phyloP scores from a whole-genome alignment of 768 basidiomycete species.

The Serendipita vermifera region DNA sequence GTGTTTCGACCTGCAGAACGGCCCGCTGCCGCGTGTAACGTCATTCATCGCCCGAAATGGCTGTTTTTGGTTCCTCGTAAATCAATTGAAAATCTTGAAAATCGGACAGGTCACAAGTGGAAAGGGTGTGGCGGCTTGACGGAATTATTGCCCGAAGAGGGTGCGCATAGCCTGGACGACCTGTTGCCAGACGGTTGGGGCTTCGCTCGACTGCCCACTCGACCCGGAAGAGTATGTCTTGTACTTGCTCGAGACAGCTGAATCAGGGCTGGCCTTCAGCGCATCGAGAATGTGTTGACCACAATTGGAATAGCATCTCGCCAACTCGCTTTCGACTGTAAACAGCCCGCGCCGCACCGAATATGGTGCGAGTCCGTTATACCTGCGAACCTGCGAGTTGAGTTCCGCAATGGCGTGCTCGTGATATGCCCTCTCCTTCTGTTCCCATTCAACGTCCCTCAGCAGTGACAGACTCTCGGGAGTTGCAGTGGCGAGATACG shows the following conservation, averaged over 20 bases:
- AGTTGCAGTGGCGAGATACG: conserved; percentile 26
- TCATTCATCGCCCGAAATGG: not conserved
- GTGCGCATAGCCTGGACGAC: conserved; percentile 1
- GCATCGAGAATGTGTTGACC: conserved; percentile 40
- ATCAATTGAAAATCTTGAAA: no score
- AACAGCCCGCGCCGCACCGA: conserved; percentile 56
- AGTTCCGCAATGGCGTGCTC: conserved; percentile 54
- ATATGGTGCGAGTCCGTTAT: conserved; percentile 71
- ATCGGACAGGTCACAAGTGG: not conserved
- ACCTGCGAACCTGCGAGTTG: conserved; percentile 62
- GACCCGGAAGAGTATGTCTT: conserved; percentile 14
- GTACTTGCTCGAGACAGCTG: conserved; percentile 15
- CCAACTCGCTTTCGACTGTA: conserved; percentile 43
- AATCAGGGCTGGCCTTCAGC: conserved; percentile 23
- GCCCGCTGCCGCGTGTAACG: not conserved
- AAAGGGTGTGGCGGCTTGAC: no score
- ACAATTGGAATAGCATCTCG: conserved; percentile 36
- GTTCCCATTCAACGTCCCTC: conserved; percentile 60
- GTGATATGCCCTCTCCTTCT: conserved; percentile 53
- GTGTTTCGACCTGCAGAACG: conserved; percentile 1
- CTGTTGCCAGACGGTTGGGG: conserved; percentile 18
- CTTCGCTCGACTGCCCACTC: conserved; percentile 17
- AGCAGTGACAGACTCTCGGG: conserved; percentile 30
- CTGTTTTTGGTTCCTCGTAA: not conserved
- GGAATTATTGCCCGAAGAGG: not conserved